Conservation (phyloP, 768 basidiomycete species). For the Suillus placidus region DNA sequence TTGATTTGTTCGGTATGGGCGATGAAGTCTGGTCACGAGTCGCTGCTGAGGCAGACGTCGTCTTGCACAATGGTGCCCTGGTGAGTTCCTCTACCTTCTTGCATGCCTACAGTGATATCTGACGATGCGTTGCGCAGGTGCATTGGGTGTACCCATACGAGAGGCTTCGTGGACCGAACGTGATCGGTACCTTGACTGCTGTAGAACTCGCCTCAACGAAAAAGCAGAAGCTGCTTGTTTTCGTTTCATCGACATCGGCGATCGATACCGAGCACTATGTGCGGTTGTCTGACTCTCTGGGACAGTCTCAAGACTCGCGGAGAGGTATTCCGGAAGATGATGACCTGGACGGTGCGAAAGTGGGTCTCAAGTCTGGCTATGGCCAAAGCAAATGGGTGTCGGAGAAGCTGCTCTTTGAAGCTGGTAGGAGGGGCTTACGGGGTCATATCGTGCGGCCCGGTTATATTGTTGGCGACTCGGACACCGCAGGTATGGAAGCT, state of each 20-base stretch:
- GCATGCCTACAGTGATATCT: neutral
- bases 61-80: slow-evolving; percentile 96
- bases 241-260: slow-evolving; percentile 95
- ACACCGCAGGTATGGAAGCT: slow-evolving; percentile 68
- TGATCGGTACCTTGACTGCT: slow-evolving; percentile 85
- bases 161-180: slow-evolving; percentile 88
- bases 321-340: slow-evolving; percentile 86
- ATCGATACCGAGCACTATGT: slow-evolving; percentile 93
- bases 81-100: slow-evolving; percentile 49
- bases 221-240: slow-evolving; percentile 80
- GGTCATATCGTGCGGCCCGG: slow-evolving; percentile 92
- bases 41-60: slow-evolving; percentile 71
- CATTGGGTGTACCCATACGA: slow-evolving; percentile 99
- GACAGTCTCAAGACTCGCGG: slow-evolving; percentile 41
- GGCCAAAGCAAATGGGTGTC: slow-evolving; percentile 99
- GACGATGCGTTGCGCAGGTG: slow-evolving; percentile 53
- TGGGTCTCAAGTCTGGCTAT: slow-evolving; percentile 84
- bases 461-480: slow-evolving; percentile 93
- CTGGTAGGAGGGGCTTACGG: slow-evolving; percentile 79
- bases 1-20: slow-evolving; percentile 73
- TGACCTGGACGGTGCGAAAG: slow-evolving; percentile 82
- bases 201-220: slow-evolving; percentile 74
- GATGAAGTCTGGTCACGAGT: slow-evolving; percentile 66
- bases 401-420: slow-evolving; percentile 92
- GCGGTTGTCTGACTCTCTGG: slow-evolving; percentile 73